Conservation (phyloP, 805 yeast genomes). For the Saturnispora silvae region DNA sequence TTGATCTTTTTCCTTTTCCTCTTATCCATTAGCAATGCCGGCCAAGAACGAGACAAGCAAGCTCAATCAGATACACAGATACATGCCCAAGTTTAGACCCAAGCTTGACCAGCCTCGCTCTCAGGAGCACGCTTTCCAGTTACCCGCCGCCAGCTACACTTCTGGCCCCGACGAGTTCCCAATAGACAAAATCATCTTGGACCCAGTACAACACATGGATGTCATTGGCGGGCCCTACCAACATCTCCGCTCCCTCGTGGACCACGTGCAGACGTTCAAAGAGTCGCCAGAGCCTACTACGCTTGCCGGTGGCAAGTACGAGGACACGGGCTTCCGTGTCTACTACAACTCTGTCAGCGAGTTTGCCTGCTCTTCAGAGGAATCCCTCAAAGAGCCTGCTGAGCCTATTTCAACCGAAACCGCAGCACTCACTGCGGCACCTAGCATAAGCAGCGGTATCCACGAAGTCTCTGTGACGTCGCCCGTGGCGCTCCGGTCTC, state of each 20-base stretch:
- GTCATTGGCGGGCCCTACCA: slow-evolving; percentile 1
- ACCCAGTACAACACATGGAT: slow-evolving; percentile 3
- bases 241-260: background rate
- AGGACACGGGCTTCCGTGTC: background rate
- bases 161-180: background rate
- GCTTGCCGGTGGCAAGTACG: background rate
- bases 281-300: background rate
- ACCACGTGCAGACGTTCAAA: background rate
- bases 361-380: background rate
- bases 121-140: background rate
- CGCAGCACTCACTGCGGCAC: too few species aligned
- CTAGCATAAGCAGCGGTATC: too few species aligned
- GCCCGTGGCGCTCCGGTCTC: too few species aligned
- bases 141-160: background rate
- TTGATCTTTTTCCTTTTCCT: too few species aligned
- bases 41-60: too few species aligned
- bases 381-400: background rate
- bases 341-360: background rate
- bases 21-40: too few species aligned
- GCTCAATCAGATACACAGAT: background rate
- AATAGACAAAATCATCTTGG: background rate
- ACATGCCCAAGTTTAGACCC: background rate
- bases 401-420: too few species aligned
- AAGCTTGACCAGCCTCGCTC: too few species aligned
- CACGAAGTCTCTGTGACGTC: too few species aligned